These are phyloP conservation scores for Linum usitatissimum DNA, from an alignment of 345 rosid genomes.

Conservation along the genomic window DNA sequence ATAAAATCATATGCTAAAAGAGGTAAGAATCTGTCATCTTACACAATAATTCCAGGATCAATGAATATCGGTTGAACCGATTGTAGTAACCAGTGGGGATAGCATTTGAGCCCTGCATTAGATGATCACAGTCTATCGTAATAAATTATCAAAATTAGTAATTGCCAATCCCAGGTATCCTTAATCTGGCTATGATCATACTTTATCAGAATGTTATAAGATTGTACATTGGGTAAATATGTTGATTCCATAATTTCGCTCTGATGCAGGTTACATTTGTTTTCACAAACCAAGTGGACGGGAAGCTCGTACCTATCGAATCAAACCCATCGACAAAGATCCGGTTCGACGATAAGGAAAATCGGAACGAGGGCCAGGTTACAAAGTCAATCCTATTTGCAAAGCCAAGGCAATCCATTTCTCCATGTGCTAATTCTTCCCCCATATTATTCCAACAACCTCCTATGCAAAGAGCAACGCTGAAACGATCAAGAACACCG, in stretches of 20 bases:
- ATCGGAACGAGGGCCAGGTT: constrained; percentile 11
- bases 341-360: constrained; percentile 19
- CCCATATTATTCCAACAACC: constrained; percentile 14
- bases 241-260: constrained; percentile 1
- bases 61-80: too few species aligned
- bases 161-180: too few species aligned
- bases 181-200: too few species aligned
- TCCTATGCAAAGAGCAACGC: constrained; percentile 17
- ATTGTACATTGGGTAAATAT: not conserved
- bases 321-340: constrained; percentile 32
- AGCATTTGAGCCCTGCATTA: too few species aligned
- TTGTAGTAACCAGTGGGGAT: too few species aligned
- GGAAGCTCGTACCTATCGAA: constrained; percentile 80
- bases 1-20: too few species aligned
- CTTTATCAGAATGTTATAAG: not conserved
- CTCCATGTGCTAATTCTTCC: constrained; percentile 14
- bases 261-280: constrained; percentile 66
- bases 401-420: constrained; percentile 23
- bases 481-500: constrained; percentile 26
- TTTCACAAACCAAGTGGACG: constrained; percentile 87
- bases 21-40: too few species aligned
- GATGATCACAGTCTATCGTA: too few species aligned
- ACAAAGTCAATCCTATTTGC: constrained; percentile 28
- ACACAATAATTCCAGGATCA: too few species aligned
- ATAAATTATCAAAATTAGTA: too few species aligned